These are phyloP conservation scores for Entomortierella beljakovae DNA, from an alignment of 192 early-diverging fungal species.

Conservation along the genomic window DNA sequence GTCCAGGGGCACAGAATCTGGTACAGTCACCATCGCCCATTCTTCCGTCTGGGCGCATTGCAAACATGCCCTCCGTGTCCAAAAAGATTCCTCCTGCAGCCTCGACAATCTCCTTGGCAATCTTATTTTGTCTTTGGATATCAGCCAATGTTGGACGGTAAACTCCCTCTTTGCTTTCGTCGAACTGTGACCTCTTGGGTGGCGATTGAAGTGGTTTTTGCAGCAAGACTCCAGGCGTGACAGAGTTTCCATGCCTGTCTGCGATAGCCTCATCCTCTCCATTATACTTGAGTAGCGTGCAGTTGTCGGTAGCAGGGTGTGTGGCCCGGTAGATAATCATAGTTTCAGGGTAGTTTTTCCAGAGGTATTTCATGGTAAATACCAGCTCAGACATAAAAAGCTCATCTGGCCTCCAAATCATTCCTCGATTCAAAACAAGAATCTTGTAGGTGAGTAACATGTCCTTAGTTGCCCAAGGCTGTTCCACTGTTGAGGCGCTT, in stretches of 20 bases:
- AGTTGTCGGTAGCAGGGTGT: constrained; percentile 22
- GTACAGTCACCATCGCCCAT: constrained; percentile 64
- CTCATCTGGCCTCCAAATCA: constrained; percentile 48
- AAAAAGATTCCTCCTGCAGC: constrained; percentile 63
- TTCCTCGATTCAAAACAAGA: constrained; percentile 58
- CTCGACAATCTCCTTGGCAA: constrained; percentile 63
- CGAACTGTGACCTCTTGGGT: neutral
- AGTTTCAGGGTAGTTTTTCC: constrained; percentile 33
- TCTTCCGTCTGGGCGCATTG: constrained; percentile 61
- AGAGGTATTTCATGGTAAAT: constrained; percentile 46
- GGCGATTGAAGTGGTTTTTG: neutral
- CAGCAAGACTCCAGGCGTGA: constrained; percentile 4
- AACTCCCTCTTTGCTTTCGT: constrained; percentile 5
- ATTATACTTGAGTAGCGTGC: constrained; percentile 20
- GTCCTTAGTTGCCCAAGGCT: constrained; percentile 46
- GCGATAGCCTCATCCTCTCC: constrained; percentile 27
- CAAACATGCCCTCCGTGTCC: constrained; percentile 59
- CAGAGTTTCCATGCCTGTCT: neutral
- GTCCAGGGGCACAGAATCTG: constrained; percentile 68
- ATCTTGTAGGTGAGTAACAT: constrained; percentile 42
- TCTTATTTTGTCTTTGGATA: constrained; percentile 57
- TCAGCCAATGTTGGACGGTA: constrained; percentile 43
- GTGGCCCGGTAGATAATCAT: constrained; percentile 62
- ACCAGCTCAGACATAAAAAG: constrained; percentile 55
- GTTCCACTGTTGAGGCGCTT: constrained; percentile 41